Conservation (phyloP, 2,329 filamentous ascomycete species). For the Teratosphaeria nubilosa region DNA sequence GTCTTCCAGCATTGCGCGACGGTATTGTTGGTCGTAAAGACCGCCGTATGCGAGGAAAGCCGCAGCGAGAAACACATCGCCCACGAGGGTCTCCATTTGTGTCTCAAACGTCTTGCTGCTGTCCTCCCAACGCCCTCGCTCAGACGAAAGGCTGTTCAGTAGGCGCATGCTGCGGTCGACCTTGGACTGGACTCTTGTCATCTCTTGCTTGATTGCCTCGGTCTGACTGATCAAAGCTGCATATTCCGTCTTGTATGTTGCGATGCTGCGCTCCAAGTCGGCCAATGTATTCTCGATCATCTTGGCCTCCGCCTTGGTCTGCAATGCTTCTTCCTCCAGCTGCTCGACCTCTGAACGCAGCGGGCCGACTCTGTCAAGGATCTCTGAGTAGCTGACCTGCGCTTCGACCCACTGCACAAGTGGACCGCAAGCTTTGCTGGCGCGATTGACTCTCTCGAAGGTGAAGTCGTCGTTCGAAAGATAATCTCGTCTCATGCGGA, state of each 20-base stretch:
- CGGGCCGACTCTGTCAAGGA: conserved; percentile 85
- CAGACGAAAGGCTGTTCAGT: conserved; percentile 88
- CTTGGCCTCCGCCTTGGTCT: conserved; percentile 88
- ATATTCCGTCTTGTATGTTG: conserved; percentile 91
- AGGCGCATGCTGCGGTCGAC: conserved; percentile 91
- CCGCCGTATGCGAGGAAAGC: conserved; percentile 95
- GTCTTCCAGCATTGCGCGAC: conserved; percentile 94
- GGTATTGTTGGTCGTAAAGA: conserved; percentile 95
- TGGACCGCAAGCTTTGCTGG: conserved; percentile 92
- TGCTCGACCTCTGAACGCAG: conserved; percentile 79
- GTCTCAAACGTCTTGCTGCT: conserved; percentile 97
- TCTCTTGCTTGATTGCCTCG: conserved; percentile 92
- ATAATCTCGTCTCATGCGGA: conserved; percentile 88
- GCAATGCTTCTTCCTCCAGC: conserved; percentile 77
- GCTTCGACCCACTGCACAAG: conserved; percentile 95
- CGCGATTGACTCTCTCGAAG: conserved; percentile 89
- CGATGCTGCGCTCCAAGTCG: conserved; percentile 79
- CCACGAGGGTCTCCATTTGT: conserved; percentile 91
- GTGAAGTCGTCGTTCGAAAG: conserved; percentile 91
- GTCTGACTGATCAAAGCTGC: conserved; percentile 93
- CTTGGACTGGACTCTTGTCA: conserved; percentile 94
- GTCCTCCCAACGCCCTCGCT: conserved; percentile 88
- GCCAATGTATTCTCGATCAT: conserved; percentile 82
- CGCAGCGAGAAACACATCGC: conserved; percentile 90
- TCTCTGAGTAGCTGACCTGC: conserved; percentile 96